Percentiles rank a stretch among this genome's conserved stretches.
These are phyloP conservation scores for Platanus orientalis DNA, from an alignment of 164 flowering plant genomes.

Conservation along the genomic window DNA sequence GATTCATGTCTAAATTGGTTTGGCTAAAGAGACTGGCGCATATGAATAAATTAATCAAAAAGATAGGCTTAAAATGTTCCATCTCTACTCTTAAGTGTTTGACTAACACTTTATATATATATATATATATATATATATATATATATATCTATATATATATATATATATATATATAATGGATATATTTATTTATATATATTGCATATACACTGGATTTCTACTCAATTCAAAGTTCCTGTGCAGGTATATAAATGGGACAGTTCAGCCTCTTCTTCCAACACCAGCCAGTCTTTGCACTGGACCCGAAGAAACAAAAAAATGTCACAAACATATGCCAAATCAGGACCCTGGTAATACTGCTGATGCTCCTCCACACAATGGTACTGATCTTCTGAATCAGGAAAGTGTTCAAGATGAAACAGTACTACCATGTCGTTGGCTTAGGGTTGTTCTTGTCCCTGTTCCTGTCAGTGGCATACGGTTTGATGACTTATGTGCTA, in stretches of 20 bases:
- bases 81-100: no score
- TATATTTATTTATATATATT: no score
- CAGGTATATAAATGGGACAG: conserved; percentile 58
- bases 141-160: no score
- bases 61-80: no score
- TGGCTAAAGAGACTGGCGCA: no score
- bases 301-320: conserved; percentile 22
- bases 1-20: no score
- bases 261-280: conserved; percentile 22
- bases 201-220: no score
- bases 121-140: no score
- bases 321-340: conserved; percentile 23
- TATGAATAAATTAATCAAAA: no score
- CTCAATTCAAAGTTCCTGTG: no score
- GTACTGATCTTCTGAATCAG: conserved; percentile 16
- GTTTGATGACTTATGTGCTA: conserved; percentile 28
- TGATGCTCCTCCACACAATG: conserved; percentile 14
- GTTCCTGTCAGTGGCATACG: conserved; percentile 29
- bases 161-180: no score
- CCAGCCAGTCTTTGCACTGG: conserved; percentile 20
- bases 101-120: no score
- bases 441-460: conserved; percentile 19
- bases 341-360: conserved; percentile 19
- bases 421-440: conserved; percentile 24
- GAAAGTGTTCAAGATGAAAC: conserved; percentile 20